phyloP scores from a whole-genome alignment of 1,284 basidiomycete genomes.

The Melampsora abietis-canadensis region DNA sequence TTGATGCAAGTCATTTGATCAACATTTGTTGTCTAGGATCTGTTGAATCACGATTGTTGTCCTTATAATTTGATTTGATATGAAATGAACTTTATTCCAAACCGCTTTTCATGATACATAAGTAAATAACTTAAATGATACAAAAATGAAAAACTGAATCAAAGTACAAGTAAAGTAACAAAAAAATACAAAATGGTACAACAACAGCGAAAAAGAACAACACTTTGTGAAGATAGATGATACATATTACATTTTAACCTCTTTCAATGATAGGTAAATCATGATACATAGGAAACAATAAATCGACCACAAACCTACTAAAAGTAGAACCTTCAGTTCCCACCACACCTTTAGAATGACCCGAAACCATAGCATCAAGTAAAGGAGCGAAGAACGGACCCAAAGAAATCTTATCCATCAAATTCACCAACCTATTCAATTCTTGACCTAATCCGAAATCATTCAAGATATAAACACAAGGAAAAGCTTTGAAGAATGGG shows the following conservation, averaged over 20 bases:
- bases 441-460: constrained; percentile 58
- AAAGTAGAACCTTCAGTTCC: constrained; percentile 58
- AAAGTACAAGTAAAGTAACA: too few species aligned
- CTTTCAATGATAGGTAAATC: constrained; percentile 29
- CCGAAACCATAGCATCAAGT: constrained; percentile 67
- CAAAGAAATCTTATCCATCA: constrained; percentile 60
- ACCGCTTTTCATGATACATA: too few species aligned
- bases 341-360: constrained; percentile 56
- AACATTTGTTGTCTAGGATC: too few species aligned
- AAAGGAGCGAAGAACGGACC: constrained; percentile 62
- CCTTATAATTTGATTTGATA: too few species aligned
- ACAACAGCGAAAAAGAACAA: too few species aligned
- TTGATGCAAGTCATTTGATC: too few species aligned
- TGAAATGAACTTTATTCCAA: too few species aligned
- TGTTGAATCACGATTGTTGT: too few species aligned
- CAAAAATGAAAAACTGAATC: too few species aligned
- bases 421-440: constrained; percentile 58
- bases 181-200: too few species aligned
- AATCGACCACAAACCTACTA: constrained; percentile 65
- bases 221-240: too few species aligned
- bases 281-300: constrained; percentile 62
- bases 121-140: too few species aligned
- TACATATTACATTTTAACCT: background rate
- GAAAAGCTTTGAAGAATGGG: constrained; percentile 63
- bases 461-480: constrained; percentile 65